Evolutionary conservation across 257 asterid species (phyloP).

Genomic region (Vinca minor): DNA sequence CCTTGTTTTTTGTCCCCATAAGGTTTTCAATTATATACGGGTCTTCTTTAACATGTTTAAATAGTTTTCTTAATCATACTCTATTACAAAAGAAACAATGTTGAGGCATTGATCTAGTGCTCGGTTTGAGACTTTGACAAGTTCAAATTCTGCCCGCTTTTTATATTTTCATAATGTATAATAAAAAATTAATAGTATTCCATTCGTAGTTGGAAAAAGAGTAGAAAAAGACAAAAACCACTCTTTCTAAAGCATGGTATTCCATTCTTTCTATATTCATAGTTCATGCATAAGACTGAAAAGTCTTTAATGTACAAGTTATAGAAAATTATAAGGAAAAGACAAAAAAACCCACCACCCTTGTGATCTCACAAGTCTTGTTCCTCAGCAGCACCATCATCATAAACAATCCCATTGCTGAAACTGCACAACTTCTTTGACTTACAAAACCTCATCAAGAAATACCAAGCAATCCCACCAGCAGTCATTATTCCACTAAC

Average conservation of each 20-base stretch:
- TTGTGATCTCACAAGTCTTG: background rate
- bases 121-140: too few relatives aligned
- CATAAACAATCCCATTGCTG: conserved; percentile 2
- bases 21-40: too few relatives aligned
- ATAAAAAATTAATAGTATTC: too few relatives aligned
- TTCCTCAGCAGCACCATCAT: conserved; percentile 3
- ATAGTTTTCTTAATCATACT: too few relatives aligned
- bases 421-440: conserved; percentile 38
- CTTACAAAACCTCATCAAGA: conserved; percentile 42
- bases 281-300: background rate
- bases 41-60: too few relatives aligned
- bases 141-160: too few relatives aligned
- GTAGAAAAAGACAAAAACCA: background rate
- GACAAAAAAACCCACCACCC: background rate
- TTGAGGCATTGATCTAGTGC: too few relatives aligned
- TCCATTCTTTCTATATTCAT: background rate
- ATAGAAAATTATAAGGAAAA: background rate
- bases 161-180: too few relatives aligned
- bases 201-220: too few relatives aligned
- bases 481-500: conserved; percentile 42
- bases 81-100: too few relatives aligned
- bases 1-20: too few relatives aligned
- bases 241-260: background rate
- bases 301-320: background rate
- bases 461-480: conserved; percentile 42